phyloP scores from a whole-genome alignment of 257 asterid genomes.

The Rhazya stricta region DNA sequence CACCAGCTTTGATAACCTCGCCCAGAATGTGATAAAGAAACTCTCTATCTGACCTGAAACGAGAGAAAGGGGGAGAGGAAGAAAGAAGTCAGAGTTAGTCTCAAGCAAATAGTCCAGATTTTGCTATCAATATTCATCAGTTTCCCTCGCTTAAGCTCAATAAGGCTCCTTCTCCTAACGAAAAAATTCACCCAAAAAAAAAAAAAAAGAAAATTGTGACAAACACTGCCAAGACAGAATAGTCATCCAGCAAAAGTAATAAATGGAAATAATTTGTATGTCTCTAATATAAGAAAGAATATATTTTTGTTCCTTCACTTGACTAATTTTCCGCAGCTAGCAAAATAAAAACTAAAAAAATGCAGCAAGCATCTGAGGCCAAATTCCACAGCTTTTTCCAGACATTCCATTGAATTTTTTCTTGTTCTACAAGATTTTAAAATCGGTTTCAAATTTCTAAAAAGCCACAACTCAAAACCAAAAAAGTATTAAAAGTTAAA shows the following conservation, averaged over 20 bases:
- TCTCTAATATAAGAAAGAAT: background rate
- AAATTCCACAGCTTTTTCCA: background rate
- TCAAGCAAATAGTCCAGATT: background rate
- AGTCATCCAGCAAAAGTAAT: background rate
- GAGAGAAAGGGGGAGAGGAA: constrained; percentile 2
- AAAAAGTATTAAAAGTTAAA: background rate
- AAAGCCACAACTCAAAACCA: background rate
- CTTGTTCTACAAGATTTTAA: background rate
- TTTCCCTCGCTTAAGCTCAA: background rate
- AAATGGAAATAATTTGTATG: background rate
- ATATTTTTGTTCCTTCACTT: background rate
- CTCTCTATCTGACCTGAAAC: constrained; percentile 66
- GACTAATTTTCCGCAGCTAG: background rate
- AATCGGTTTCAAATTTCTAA: background rate
- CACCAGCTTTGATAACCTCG: constrained; percentile 92
- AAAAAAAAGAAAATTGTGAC: no score
- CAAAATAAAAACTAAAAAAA: background rate
- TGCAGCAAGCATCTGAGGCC: background rate
- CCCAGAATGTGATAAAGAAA: constrained; percentile 86
- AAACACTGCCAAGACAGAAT: background rate
- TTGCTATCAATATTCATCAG: background rate
- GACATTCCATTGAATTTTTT: background rate
- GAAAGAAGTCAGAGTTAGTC: background rate
- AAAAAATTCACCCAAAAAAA: background rate
- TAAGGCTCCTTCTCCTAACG: background rate